Evolutionary conservation across 1,284 basidiomycete species (phyloP).

Genomic region (Apiotrichum domesticum): DNA sequence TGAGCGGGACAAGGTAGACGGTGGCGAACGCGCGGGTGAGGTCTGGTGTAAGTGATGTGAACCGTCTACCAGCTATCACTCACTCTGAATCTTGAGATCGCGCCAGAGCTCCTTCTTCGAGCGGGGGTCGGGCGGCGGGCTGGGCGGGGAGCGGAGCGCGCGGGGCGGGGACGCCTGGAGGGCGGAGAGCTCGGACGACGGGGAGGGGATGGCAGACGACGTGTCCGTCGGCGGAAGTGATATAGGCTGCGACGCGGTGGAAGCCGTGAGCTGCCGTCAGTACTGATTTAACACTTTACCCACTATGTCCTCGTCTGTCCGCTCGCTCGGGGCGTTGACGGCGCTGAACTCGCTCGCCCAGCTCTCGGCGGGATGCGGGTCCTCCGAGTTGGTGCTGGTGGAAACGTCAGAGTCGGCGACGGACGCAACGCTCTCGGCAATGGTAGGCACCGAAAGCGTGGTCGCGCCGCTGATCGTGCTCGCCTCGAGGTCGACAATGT

Average conservation of each 20-base stretch:
- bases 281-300: neutral
- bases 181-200: slow-evolving; percentile 24
- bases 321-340: neutral
- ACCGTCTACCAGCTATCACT: slow-evolving; percentile 5
- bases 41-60: slow-evolving; percentile 14
- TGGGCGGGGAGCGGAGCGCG: neutral
- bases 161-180: slow-evolving; percentile 24
- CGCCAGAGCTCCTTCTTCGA: slow-evolving; percentile 46
- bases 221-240: slow-evolving; percentile 41
- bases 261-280: slow-evolving; percentile 27
- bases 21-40: slow-evolving; percentile 42
- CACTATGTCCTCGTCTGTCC: slow-evolving; percentile 14
- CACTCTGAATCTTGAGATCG: slow-evolving; percentile 45
- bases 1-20: slow-evolving; percentile 43
- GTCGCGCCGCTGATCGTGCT: neutral
- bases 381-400: slow-evolving; percentile 1
- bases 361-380: slow-evolving; percentile 17
- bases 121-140: slow-evolving; percentile 7
- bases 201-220: slow-evolving; percentile 31
- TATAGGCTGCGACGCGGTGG: slow-evolving; percentile 38
- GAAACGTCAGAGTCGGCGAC: slow-evolving; percentile 6
- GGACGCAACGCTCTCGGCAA: slow-evolving; percentile 8
- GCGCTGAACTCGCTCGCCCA: slow-evolving; percentile 32
- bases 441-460: neutral
- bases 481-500: neutral